A percentile compares a stretch with the other conserved stretches of the same genome.
These are phyloP conservation scores for Tardiomyces blankii DNA, from an alignment of 1,139 yeast species.

Conservation along the genomic window DNA sequence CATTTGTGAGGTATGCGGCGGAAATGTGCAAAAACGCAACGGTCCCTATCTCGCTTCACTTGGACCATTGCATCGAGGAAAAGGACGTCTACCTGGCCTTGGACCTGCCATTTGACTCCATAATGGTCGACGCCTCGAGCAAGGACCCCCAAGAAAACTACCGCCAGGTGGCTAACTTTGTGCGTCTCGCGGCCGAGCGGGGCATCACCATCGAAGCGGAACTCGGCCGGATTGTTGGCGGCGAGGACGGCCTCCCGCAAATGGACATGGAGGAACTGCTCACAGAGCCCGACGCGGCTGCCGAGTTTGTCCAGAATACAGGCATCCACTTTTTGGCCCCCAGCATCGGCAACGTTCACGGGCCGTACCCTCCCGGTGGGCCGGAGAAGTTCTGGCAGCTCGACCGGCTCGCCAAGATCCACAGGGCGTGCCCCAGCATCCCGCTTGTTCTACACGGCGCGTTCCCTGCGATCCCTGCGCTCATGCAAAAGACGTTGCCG, in stretches of 20 bases:
- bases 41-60: conserved; percentile 19
- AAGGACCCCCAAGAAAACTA: conserved; percentile 17
- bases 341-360: conserved; percentile 21
- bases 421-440: conserved; percentile 4
- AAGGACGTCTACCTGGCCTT: conserved; percentile 16
- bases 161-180: conserved; percentile 13
- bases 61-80: conserved; percentile 18
- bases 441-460: conserved; percentile 17
- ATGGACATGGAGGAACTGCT: conserved; percentile 18
- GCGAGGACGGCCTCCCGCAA: conserved; percentile 20
- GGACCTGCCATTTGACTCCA: conserved; percentile 18
- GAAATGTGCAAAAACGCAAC: conserved; percentile 15
- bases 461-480: conserved; percentile 10
- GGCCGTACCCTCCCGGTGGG: conserved; percentile 19
- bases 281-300: conserved; percentile 19
- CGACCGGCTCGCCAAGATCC: conserved; percentile 13
- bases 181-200: conserved; percentile 12
- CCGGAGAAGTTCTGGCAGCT: conserved; percentile 18
- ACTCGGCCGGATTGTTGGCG: conserved; percentile 20
- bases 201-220: conserved; percentile 22
- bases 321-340: conserved; percentile 20
- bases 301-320: conserved; percentile 14
- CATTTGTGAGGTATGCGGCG: conserved; percentile 14
- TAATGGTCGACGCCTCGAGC: conserved; percentile 22
- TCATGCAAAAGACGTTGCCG: conserved; percentile 10